These are phyloP conservation scores for Podospora fimiseda DNA, from an alignment of 495 filamentous ascomycete species.

Conservation along the genomic window DNA sequence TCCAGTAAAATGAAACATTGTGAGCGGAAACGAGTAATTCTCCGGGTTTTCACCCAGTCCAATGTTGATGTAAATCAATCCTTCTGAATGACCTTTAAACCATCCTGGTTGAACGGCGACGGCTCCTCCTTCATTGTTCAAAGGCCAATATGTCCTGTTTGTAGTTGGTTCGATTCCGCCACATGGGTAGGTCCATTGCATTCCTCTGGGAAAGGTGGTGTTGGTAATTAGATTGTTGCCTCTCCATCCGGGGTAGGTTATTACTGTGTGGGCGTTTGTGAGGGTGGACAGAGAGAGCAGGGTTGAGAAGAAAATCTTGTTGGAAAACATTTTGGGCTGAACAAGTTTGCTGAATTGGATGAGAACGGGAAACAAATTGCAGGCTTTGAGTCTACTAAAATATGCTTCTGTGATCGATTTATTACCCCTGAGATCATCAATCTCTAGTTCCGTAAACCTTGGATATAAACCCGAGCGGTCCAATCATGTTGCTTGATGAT, in stretches of 20 bases:
- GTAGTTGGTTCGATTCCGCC: constrained; percentile 68
- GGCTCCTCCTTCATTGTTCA: constrained; percentile 59
- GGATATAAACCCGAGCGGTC: not conserved
- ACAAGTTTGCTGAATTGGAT: too few species aligned
- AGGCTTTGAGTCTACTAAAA: too few species aligned
- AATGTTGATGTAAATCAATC: constrained; percentile 84
- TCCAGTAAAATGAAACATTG: constrained; percentile 73
- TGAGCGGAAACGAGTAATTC: constrained; percentile 65
- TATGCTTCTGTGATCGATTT: too few species aligned
- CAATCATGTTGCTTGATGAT: not conserved
- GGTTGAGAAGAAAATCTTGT: not conserved
- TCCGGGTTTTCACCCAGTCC: constrained; percentile 59
- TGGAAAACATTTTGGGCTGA: not conserved
- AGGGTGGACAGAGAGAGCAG: not conserved
- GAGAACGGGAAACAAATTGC: too few species aligned
- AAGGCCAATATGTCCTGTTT: constrained; percentile 86
- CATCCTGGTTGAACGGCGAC: constrained; percentile 79
- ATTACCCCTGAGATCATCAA: too few species aligned
- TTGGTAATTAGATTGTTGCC: constrained; percentile 81
- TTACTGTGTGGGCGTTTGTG: constrained; percentile 61
- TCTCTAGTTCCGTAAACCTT: too few species aligned
- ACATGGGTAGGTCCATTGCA: constrained; percentile 91
- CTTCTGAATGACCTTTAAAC: constrained; percentile 78
- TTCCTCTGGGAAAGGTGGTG: constrained; percentile 76
- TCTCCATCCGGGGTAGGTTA: constrained; percentile 83